These are phyloP conservation scores for Colletotrichum paranaense DNA, from an alignment of 2,329 filamentous ascomycete genomes.

Conservation along the genomic window DNA sequence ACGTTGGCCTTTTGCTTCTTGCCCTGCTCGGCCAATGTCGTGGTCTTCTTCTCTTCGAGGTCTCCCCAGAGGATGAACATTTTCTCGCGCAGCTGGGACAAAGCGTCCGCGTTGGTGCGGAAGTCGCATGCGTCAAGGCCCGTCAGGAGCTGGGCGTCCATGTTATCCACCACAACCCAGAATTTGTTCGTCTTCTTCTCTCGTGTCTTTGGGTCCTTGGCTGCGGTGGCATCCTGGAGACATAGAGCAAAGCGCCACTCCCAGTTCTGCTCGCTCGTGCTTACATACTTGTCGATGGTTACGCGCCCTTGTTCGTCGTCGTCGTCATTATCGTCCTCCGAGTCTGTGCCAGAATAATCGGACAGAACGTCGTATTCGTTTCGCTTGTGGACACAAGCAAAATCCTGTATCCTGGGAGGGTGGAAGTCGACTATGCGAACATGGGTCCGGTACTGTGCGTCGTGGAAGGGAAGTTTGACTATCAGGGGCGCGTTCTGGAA, in stretches of 20 bases:
- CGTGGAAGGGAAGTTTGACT: constrained; percentile 76
- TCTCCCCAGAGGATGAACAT: constrained; percentile 89
- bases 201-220: constrained; percentile 47
- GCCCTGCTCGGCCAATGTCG: constrained; percentile 44
- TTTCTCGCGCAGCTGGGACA: constrained; percentile 72
- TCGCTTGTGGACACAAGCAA: constrained; percentile 63
- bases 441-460: constrained; percentile 74
- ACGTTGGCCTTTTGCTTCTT: constrained; percentile 36
- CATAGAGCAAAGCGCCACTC: constrained; percentile 87
- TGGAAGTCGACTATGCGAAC: constrained; percentile 87
- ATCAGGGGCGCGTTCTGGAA: constrained; percentile 50
- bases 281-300: constrained; percentile 40
- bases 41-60: constrained; percentile 75
- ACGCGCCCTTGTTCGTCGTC: constrained; percentile 39
- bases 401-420: constrained; percentile 77
- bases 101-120: constrained; percentile 56
- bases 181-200: constrained; percentile 53
- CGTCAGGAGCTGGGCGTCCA: constrained; percentile 60
- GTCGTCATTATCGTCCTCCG: constrained; percentile 43
- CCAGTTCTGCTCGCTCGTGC: constrained; percentile 61
- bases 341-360: constrained; percentile 49
- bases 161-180: constrained; percentile 76
- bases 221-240: constrained; percentile 73
- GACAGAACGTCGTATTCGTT: constrained; percentile 64
- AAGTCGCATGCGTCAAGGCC: constrained; percentile 66